Conservation (phyloP, 345 rosid genomes). For the Murraya koenigii region DNA sequence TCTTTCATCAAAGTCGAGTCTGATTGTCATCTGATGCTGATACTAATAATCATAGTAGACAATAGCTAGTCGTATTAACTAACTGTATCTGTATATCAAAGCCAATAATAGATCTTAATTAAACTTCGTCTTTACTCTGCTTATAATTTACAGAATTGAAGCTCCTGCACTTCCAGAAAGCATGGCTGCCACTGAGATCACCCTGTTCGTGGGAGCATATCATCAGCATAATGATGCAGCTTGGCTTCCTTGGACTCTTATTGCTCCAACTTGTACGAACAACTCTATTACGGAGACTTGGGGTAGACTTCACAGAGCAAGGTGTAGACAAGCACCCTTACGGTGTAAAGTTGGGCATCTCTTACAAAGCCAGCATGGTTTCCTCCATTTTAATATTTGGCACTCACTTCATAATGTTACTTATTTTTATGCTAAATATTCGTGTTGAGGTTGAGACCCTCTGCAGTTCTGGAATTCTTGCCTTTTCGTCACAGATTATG, state of each 20-base stretch:
- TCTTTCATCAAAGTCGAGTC: too few species aligned
- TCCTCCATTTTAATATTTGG: slow-evolving; percentile 45
- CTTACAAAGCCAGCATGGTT: slow-evolving; percentile 38
- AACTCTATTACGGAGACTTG: slow-evolving; percentile 27
- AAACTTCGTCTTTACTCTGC: background rate
- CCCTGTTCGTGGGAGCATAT: slow-evolving; percentile 59
- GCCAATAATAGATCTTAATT: too few species aligned
- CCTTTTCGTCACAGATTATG: slow-evolving; percentile 49
- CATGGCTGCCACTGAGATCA: slow-evolving; percentile 40
- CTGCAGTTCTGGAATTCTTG: slow-evolving; percentile 41
- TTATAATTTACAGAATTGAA: slow-evolving; percentile 30
- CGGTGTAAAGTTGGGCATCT: slow-evolving; percentile 33
- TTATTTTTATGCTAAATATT: slow-evolving; percentile 30
- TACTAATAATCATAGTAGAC: too few species aligned
- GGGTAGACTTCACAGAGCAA: slow-evolving; percentile 26
- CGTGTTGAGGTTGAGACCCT: slow-evolving; percentile 16
- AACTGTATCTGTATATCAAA: too few species aligned
- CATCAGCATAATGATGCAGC: slow-evolving; percentile 43
- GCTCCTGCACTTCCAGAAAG: slow-evolving; percentile 21
- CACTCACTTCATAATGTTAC: slow-evolving; percentile 43
- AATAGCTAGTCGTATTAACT: too few species aligned
- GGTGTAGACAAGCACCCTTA: slow-evolving; percentile 26
- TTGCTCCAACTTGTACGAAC: slow-evolving; percentile 27
- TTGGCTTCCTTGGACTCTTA: slow-evolving; percentile 48
- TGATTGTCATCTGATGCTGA: too few species aligned